phyloP scores from a whole-genome alignment of 148 eudicot genomes.

The Bassia scoparia region DNA sequence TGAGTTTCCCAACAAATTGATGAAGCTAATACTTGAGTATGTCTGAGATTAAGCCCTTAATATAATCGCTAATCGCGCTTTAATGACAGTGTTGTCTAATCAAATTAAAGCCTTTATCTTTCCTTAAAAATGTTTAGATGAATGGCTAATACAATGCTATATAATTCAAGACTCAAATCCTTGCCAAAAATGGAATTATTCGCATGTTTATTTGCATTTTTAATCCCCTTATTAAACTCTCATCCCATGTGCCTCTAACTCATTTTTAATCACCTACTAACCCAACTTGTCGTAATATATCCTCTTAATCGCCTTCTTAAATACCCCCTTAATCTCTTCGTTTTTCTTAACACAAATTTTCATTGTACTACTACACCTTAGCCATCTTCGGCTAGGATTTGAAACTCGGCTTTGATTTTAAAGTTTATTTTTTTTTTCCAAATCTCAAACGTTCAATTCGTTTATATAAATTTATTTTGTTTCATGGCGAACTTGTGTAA shows the following conservation, averaged over 20 bases:
- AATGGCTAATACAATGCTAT: constrained; percentile 21
- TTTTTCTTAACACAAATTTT: not conserved
- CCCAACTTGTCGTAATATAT: not conserved
- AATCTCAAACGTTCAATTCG: too few relatives aligned
- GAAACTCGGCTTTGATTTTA: not conserved
- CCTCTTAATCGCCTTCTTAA: constrained; percentile 26
- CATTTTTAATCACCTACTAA: constrained; percentile 13
- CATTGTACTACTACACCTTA: not conserved
- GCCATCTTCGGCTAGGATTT: not conserved
- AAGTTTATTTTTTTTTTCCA: too few relatives aligned
- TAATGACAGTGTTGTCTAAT: constrained; percentile 36
- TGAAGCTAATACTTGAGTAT: not conserved
- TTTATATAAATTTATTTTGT: not conserved
- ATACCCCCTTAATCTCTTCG: constrained; percentile 32
- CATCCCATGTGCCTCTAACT: constrained; percentile 20
- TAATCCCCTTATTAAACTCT: constrained; percentile 7
- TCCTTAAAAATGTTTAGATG: constrained; percentile 25
- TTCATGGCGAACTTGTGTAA: constrained; percentile 6
- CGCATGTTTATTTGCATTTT: constrained; percentile 27
- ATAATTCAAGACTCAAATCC: constrained; percentile 17
- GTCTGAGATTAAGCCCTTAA: not conserved
- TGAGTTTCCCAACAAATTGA: constrained; percentile 3
- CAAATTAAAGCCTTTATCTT: constrained; percentile 17
- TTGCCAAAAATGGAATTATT: constrained; percentile 38
- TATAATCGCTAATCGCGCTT: constrained; percentile 10